Base-by-base conservation (phyloP, 2,329 filamentous ascomycete species). In the Alternaria consortialis region DNA sequence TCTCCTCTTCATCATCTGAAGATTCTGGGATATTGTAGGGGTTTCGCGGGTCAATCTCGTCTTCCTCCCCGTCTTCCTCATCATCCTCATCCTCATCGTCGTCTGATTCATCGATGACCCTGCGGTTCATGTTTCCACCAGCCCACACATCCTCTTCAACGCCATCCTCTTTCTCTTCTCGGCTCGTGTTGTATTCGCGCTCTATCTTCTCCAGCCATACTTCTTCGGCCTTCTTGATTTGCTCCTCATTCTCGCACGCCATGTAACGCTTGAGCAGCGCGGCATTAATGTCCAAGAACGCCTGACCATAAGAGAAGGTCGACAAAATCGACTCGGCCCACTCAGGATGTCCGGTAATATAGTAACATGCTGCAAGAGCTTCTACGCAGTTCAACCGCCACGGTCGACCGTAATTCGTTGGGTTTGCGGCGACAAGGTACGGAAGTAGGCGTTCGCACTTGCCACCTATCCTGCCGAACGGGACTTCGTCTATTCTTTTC, bases 371-470 rank as follows among this genome's bases (percentile, higher is more conserved):
- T 0, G 93, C 95, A 47, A 99, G 84, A 4, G 95, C 95, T 82
- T 99, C 95, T 31, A 93, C 95, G 72, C 95, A 99, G 79, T 99
- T 99, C 64, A 99, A 79, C 56, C 94, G 86, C 92, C 94, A 97
- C 5, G 95, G 95, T 74, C 92, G 92, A 62, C 95, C 95, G 80
- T 99, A 99, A 81, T 99, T 99, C 74, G 97, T 95, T 1, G 91
- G 91, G 78, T 99, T 99, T 48, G 95, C 95, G 6, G 95, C 95
- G 51, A 99, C 94, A 7, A 99, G 88, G 78, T 99, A 99, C 0
- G 95, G 95, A 58, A 99, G 61, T 42, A 77, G 48, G 55, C 95
- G 85, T 83, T 97, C 93, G 79, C 94, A 97, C 79, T 94, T 95
- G 25, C 95, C 95, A 29, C 95, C 95, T 60, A 99, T 97, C 68